phyloP scores from a whole-genome alignment of 2,329 filamentous ascomycete genomes.

The Colletotrichum spaethianum region DNA sequence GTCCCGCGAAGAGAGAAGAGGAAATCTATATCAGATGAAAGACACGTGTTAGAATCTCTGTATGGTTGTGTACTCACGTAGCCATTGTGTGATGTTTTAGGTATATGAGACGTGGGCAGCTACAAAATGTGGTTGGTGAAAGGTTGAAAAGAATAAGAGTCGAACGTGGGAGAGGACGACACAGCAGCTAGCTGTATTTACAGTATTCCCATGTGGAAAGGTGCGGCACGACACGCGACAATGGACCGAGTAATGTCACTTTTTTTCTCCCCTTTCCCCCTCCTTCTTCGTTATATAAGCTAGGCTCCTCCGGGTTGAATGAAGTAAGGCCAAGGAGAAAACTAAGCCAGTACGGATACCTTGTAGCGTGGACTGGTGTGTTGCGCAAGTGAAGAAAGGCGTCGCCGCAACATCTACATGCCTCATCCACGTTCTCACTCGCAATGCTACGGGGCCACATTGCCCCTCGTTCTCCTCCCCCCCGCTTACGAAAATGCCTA shows the following conservation, averaged over 20 bases:
- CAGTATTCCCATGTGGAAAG: background rate
- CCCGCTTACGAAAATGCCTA: background rate
- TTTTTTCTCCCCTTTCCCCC: too few species aligned
- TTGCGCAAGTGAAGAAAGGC: background rate
- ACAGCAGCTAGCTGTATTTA: constrained; percentile 1
- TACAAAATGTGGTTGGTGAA: background rate
- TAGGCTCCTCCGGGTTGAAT: background rate
- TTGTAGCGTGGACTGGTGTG: background rate
- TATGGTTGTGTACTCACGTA: constrained; percentile 43
- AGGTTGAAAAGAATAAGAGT: background rate
- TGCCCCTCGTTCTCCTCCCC: background rate
- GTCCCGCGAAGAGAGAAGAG: background rate
- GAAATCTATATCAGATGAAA: background rate
- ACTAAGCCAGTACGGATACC: background rate
- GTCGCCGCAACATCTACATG: background rate
- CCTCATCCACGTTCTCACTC: background rate
- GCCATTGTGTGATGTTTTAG: constrained; percentile 46
- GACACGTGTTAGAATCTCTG: background rate
- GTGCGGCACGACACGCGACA: background rate
- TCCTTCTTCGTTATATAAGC: background rate
- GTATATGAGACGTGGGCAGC: background rate
- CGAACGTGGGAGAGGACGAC: background rate
- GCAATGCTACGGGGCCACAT: background rate
- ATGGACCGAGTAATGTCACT: constrained; percentile 3
- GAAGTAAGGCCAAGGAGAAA: background rate